These are phyloP conservation scores for Neonectria coccinea DNA, from an alignment of 2,329 filamentous ascomycete species.

Conservation along the genomic window DNA sequence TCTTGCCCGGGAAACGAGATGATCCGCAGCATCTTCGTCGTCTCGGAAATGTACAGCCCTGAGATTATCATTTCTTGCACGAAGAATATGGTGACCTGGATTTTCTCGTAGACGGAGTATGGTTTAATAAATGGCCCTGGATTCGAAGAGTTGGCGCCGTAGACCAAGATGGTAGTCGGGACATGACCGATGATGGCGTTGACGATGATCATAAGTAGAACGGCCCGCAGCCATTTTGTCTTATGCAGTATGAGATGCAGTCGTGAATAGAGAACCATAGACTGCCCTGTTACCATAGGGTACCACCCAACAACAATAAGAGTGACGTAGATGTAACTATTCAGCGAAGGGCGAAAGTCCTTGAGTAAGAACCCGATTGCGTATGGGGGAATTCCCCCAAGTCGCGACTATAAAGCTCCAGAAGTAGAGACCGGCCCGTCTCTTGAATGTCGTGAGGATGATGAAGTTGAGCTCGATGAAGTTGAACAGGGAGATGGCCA, in stretches of 20 bases:
- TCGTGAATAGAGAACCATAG: constrained; percentile 70
- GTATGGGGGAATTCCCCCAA: constrained; percentile 50
- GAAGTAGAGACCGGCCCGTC: constrained; percentile 51
- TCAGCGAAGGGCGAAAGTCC: constrained; percentile 29
- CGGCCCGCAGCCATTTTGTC: constrained; percentile 57
- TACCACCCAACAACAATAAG: constrained; percentile 45
- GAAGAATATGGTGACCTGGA: constrained; percentile 67
- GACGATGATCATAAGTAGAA: constrained; percentile 68
- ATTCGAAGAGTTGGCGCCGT: constrained; percentile 57
- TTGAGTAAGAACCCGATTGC: constrained; percentile 60
- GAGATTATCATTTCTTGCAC: constrained; percentile 67
- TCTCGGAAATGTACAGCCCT: constrained; percentile 65
- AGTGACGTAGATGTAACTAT: constrained; percentile 34
- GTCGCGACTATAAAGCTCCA: constrained; percentile 52
- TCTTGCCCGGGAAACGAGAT: constrained; percentile 19
- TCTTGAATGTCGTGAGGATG: constrained; percentile 50
- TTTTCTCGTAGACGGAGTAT: constrained; percentile 63
- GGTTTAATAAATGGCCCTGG: constrained; percentile 32
- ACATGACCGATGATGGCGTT: constrained; percentile 65
- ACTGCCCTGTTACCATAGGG: constrained; percentile 70
- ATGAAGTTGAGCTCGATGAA: constrained; percentile 51
- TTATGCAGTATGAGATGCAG: constrained; percentile 70
- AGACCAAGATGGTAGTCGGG: constrained; percentile 65
- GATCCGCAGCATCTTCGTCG: constrained; percentile 48
- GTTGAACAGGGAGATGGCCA: constrained; percentile 36